Percentiles rank a stretch among this genome's conserved stretches.
Evolutionary conservation across 2,329 filamentous ascomycete species (phyloP).

Genomic region (Boeremia lycopersici): DNA sequence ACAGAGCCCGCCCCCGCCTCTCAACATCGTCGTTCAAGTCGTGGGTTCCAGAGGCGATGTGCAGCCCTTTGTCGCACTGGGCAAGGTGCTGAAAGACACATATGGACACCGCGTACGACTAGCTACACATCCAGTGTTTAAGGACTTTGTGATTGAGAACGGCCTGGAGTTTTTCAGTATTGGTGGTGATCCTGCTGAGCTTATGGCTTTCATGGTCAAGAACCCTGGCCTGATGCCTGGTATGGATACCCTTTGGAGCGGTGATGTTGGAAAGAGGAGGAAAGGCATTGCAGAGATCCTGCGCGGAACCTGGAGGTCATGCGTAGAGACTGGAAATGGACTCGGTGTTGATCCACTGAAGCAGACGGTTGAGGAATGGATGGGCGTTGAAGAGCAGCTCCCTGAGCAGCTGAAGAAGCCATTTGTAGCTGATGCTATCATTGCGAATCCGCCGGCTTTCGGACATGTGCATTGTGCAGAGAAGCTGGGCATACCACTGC

Average conservation of each 20-base stretch:
- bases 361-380: constrained; percentile 60
- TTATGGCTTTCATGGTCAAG: constrained; percentile 85
- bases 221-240: constrained; percentile 86
- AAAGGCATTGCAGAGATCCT: constrained; percentile 79
- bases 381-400: constrained; percentile 47
- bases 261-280: constrained; percentile 76
- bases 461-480: constrained; percentile 77
- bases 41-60: constrained; percentile 58
- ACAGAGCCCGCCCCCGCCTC: constrained; percentile 57
- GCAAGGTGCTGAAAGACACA: constrained; percentile 56
- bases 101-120: constrained; percentile 56
- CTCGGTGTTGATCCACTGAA: constrained; percentile 56
- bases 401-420: constrained; percentile 54
- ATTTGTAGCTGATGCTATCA: constrained; percentile 83
- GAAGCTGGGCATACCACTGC: constrained; percentile 74
- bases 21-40: constrained; percentile 58
- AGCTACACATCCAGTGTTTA: constrained; percentile 57
- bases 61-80: constrained; percentile 57
- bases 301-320: constrained; percentile 85
- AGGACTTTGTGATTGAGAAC: constrained; percentile 56
- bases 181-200: constrained; percentile 55
- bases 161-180: constrained; percentile 58
- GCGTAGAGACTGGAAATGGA: constrained; percentile 78
- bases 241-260: constrained; percentile 75
- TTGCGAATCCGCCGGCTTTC: constrained; percentile 79